These are phyloP conservation scores for Rhodotorula sphaerocarpa DNA, from an alignment of 768 basidiomycete genomes.

Conservation along the genomic window DNA sequence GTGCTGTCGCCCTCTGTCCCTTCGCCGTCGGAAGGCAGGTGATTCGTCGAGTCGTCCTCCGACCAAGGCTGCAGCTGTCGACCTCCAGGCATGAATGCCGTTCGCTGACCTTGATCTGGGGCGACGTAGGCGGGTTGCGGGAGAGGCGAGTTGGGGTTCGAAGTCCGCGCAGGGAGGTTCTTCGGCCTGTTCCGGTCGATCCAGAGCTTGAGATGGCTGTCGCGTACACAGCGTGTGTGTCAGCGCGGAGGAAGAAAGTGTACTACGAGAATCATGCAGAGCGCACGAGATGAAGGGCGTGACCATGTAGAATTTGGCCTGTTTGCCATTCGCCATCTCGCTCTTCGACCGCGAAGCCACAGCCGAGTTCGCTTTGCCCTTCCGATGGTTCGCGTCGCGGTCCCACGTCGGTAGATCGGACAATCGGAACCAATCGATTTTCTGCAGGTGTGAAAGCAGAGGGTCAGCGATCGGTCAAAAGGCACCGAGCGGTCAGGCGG, in stretches of 20 bases:
- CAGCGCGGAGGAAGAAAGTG: too few species aligned
- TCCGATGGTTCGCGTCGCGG: conserved; percentile 42
- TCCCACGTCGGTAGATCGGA: conserved; percentile 89
- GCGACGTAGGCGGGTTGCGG: neutral
- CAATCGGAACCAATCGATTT: conserved; percentile 92
- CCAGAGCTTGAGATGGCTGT: conserved; percentile 38
- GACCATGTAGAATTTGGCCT: conserved; percentile 82
- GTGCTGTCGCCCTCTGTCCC: conserved; percentile 3
- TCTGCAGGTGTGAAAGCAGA: conserved; percentile 49
- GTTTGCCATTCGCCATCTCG: conserved; percentile 47
- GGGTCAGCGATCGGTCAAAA: neutral
- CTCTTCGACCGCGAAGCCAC: conserved; percentile 8
- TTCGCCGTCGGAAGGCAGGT: conserved; percentile 23
- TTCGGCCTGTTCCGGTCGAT: conserved; percentile 35
- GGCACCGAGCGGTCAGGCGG: neutral
- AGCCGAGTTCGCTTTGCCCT: conserved; percentile 47
- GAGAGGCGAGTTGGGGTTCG: neutral
- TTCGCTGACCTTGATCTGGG: neutral
- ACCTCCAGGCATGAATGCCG: neutral
- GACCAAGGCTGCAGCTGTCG: neutral
- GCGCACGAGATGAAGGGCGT: conserved; percentile 72
- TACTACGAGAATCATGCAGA: too few species aligned
- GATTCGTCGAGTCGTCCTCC: conserved; percentile 12
- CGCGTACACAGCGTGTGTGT: too few species aligned
- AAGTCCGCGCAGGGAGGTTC: conserved; percentile 8